Evolutionary conservation across 768 basidiomycete genomes (phyloP).

Genomic region (Suillus subalutaceus): DNA sequence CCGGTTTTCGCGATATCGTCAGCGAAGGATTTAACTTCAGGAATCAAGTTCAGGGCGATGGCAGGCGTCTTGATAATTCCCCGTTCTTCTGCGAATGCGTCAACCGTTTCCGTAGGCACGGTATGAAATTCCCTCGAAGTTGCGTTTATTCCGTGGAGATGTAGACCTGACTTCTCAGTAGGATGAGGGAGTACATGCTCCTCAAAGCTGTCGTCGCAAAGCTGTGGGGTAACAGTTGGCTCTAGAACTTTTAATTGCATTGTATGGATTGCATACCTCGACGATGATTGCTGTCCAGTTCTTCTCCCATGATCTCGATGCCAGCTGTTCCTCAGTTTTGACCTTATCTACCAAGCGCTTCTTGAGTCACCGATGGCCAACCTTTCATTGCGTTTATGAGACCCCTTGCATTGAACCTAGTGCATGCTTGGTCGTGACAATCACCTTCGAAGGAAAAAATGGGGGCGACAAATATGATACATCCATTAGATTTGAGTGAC

Average conservation of each 20-base stretch:
- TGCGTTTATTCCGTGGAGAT: background rate
- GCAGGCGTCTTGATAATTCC: conserved; percentile 85
- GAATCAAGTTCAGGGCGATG: conserved; percentile 55
- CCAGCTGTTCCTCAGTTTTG: conserved; percentile 75
- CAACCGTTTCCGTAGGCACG: conserved; percentile 49
- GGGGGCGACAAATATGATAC: background rate
- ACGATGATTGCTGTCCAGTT: conserved; percentile 91
- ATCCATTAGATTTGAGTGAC: conserved; percentile 1
- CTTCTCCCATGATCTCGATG: conserved; percentile 71
- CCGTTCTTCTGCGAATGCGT: conserved; percentile 84
- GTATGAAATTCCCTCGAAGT: background rate
- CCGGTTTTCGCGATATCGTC: conserved; percentile 66
- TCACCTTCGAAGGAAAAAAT: conserved; percentile 55
- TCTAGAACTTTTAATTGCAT: background rate
- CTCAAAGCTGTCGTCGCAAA: conserved; percentile 79
- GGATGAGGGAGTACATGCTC: background rate
- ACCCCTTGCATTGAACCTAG: conserved; percentile 58
- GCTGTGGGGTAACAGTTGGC: conserved; percentile 45
- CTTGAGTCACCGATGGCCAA: conserved; percentile 82
- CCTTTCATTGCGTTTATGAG: conserved; percentile 71
- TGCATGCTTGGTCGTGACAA: conserved; percentile 93
- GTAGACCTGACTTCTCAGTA: background rate
- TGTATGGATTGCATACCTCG: conserved; percentile 59
- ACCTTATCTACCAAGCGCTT: conserved; percentile 64
- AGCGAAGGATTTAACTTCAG: conserved; percentile 75